Conservation (phyloP, 1,284 basidiomycete genomes). For the Pseudozyma sp. region DNA sequence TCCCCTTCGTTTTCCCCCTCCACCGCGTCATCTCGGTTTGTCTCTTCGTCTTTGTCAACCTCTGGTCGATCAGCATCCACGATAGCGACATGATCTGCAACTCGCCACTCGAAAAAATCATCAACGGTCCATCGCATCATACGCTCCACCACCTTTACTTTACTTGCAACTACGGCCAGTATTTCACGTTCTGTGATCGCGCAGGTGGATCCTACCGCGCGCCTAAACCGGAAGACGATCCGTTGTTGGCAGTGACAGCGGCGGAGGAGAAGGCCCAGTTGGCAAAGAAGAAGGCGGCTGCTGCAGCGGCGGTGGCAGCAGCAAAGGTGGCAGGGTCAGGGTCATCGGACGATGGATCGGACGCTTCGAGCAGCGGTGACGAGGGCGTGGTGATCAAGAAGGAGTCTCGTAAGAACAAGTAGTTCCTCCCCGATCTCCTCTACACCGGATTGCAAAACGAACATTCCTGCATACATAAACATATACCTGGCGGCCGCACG, state of each 20-base stretch:
- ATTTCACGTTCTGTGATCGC: constrained; percentile 95
- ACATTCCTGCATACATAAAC: background rate
- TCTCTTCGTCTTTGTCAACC: constrained; percentile 68
- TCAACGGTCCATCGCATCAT: constrained; percentile 98
- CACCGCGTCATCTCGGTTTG: constrained; percentile 72
- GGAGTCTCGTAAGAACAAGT: constrained; percentile 44
- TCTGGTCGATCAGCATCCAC: constrained; percentile 76
- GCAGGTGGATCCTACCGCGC: constrained; percentile 86
- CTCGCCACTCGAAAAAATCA: constrained; percentile 86
- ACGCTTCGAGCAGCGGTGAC: constrained; percentile 33
- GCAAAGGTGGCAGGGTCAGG: constrained; percentile 3
- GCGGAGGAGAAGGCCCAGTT: constrained; percentile 27
- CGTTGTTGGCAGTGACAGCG: constrained; percentile 74
- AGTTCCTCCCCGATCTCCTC: background rate
- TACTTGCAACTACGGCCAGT: constrained; percentile 93
- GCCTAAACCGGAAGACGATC: constrained; percentile 85
- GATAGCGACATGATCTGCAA: constrained; percentile 99
- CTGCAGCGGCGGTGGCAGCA: background rate
- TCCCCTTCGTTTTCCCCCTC: constrained; percentile 90
- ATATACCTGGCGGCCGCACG: constrained; percentile 14
- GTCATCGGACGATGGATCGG: constrained; percentile 21
- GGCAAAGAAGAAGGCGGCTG: constrained; percentile 20
- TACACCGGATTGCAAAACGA: background rate
- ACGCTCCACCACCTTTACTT: constrained; percentile 96
- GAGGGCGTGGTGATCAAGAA: constrained; percentile 45